Conservation (phyloP, 495 filamentous ascomycete genomes). For the Penicillium paradoxum region DNA sequence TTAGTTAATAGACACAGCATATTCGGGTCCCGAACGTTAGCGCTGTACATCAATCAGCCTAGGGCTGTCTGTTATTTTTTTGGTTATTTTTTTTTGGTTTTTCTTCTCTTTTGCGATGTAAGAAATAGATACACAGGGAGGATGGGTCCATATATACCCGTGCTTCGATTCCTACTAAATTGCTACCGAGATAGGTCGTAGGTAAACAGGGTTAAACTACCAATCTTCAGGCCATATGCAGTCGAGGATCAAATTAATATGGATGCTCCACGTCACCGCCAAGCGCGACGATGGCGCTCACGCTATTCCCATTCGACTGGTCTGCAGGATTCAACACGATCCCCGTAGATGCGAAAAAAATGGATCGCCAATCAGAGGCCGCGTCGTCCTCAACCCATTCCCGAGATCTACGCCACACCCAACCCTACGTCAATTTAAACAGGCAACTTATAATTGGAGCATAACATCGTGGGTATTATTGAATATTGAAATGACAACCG, state of each 20-base stretch:
- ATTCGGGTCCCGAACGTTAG: too few relatives aligned
- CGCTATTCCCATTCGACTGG: constrained; percentile 1
- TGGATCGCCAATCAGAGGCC: background rate
- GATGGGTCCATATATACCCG: too few relatives aligned
- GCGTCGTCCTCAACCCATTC: background rate
- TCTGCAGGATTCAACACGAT: constrained; percentile 2
- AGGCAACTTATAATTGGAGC: background rate
- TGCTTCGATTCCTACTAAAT: too few relatives aligned
- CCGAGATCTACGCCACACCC: background rate
- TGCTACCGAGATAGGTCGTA: too few relatives aligned
- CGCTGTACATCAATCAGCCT: too few relatives aligned
- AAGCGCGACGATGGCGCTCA: background rate
- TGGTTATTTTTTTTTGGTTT: background rate
- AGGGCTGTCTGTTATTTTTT: background rate
- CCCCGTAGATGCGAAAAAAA: background rate
- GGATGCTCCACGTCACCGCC: background rate
- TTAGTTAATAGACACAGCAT: too few relatives aligned
- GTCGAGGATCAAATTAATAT: background rate
- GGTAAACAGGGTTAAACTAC: background rate
- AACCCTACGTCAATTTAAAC: background rate
- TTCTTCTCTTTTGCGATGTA: too few relatives aligned
- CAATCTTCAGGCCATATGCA: background rate
- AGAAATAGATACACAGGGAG: too few relatives aligned
- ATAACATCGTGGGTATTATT: constrained; percentile 30
- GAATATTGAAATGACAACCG: constrained; percentile 25